These are phyloP conservation scores for Xylariaceae sp. DNA, from an alignment of 2,329 filamentous ascomycete species.

Conservation along the genomic window DNA sequence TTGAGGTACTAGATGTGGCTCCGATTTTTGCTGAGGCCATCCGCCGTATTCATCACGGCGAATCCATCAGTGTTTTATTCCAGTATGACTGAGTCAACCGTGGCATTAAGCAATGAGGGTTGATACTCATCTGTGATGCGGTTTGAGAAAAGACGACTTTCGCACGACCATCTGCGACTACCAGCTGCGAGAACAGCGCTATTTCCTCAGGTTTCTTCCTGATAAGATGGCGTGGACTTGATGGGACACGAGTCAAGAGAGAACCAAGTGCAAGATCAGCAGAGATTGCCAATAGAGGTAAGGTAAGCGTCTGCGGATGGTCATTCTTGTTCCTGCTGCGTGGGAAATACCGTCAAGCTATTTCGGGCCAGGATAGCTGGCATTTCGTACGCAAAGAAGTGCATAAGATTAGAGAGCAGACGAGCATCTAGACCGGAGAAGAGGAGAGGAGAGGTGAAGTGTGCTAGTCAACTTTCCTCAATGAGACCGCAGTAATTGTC, in stretches of 20 bases:
- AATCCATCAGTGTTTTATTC: conserved; percentile 95
- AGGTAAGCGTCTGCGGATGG: conserved; percentile 1
- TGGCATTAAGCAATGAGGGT: neutral
- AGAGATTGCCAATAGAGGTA: neutral
- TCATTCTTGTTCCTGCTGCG: conserved; percentile 9
- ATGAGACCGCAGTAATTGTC: conserved; percentile 20
- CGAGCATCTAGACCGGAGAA: conserved; percentile 19
- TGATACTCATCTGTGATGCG: too few relatives aligned
- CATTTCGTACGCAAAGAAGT: conserved; percentile 14
- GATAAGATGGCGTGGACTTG: too few relatives aligned
- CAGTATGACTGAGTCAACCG: conserved; percentile 60
- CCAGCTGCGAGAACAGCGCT: too few relatives aligned
- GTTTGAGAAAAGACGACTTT: too few relatives aligned
- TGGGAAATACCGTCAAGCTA: conserved; percentile 11
- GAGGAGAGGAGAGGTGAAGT: conserved; percentile 14
- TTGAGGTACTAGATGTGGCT: conserved; percentile 88
- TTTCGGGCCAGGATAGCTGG: conserved; percentile 17
- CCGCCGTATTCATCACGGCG: conserved; percentile 91
- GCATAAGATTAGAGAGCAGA: conserved; percentile 17
- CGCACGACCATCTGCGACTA: too few relatives aligned
- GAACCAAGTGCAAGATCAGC: too few relatives aligned
- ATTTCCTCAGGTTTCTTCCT: too few relatives aligned
- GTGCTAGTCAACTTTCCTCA: conserved; percentile 22
- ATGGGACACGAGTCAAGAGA: too few relatives aligned
- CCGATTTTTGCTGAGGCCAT: conserved; percentile 94